Conservation (phyloP, 192 early-diverging fungal genomes). For the Pilaira anomala region DNA sequence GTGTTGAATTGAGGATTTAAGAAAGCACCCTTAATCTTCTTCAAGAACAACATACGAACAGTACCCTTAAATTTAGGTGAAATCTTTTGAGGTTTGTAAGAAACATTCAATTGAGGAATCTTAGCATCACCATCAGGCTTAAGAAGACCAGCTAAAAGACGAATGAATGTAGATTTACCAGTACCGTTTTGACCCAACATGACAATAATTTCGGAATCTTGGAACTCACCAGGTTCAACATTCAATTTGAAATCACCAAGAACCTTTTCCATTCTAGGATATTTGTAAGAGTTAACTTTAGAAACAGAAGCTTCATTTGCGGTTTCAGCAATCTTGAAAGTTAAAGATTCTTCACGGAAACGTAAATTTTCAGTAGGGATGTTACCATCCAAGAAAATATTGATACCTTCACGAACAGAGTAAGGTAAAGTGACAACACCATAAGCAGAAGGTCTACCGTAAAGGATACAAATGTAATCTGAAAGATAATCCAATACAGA, state of each 20-base stretch:
- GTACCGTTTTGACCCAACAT: slow-evolving; percentile 99
- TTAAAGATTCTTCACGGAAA: slow-evolving; percentile 93
- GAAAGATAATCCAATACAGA: slow-evolving; percentile 96
- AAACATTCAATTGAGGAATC: slow-evolving; percentile 83
- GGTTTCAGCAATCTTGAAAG: slow-evolving; percentile 90
- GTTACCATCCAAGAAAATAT: slow-evolving; percentile 95
- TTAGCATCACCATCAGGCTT: slow-evolving; percentile 75
- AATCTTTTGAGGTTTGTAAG: slow-evolving; percentile 98
- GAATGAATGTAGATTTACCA: slow-evolving; percentile 96
- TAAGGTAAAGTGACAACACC: slow-evolving; percentile 97
- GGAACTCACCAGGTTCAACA: slow-evolving; percentile 81
- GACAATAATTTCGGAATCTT: slow-evolving; percentile 96
- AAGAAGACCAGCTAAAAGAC: slow-evolving; percentile 82
- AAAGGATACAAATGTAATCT: slow-evolving; percentile 97
- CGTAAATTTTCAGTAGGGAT: slow-evolving; percentile 98
- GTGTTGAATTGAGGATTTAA: slow-evolving; percentile 95
- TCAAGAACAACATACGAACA: slow-evolving; percentile 88
- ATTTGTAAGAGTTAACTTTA: slow-evolving; percentile 74
- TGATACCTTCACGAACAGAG: slow-evolving; percentile 97
- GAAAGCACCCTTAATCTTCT: slow-evolving; percentile 81
- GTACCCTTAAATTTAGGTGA: slow-evolving; percentile 91
- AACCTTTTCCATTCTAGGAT: slow-evolving; percentile 87
- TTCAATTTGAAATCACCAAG: slow-evolving; percentile 78
- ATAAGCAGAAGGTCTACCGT: slow-evolving; percentile 94
- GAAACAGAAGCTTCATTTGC: slow-evolving; percentile 70